These are phyloP conservation scores for Lignosus rhinocerotis DNA, from an alignment of 1,284 basidiomycete species.

Conservation along the genomic window DNA sequence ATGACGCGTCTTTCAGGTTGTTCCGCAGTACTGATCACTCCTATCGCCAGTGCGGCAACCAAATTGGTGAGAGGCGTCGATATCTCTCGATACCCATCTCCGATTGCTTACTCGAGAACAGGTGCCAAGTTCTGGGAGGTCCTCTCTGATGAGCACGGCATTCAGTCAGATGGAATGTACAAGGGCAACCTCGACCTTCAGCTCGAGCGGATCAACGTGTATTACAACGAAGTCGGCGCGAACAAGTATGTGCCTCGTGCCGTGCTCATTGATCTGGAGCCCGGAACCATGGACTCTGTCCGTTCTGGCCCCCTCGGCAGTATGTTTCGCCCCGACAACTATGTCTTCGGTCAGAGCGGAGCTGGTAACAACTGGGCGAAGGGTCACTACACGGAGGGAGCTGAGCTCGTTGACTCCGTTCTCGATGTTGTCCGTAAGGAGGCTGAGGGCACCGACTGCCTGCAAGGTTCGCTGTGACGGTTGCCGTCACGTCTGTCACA, in stretches of 20 bases:
- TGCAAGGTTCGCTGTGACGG: conserved; percentile 69
- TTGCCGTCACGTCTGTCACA: conserved; percentile 23
- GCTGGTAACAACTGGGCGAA: conserved; percentile 98
- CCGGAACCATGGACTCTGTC: conserved; percentile 96
- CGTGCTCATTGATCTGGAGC: conserved; percentile 93
- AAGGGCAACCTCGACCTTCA: conserved; percentile 94
- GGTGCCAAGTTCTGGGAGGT: conserved; percentile 99
- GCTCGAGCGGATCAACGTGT: conserved; percentile 96
- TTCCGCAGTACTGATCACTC: conserved; percentile 23
- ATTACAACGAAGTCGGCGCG: conserved; percentile 89
- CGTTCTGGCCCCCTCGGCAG: conserved; percentile 81
- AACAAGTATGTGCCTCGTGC: conserved; percentile 98
- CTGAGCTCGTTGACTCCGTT: conserved; percentile 93
- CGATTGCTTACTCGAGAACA: conserved; percentile 32
- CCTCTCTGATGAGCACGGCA: conserved; percentile 96
- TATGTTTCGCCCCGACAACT: conserved; percentile 96
- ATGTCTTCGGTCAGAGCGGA: conserved; percentile 87
- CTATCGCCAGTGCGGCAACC: conserved; percentile 85
- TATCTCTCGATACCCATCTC: conserved; percentile 18
- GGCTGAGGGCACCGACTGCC: conserved; percentile 89
- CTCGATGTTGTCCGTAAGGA: conserved; percentile 89
- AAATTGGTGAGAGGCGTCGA: conserved; percentile 70
- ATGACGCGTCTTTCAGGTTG: conserved; percentile 20
- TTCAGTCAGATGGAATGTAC: conserved; percentile 91
- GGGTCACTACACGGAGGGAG: conserved; percentile 94